Evolutionary conservation across 192 early-diverging fungal genomes (phyloP).

Genomic region (Coemansia sp.): DNA sequence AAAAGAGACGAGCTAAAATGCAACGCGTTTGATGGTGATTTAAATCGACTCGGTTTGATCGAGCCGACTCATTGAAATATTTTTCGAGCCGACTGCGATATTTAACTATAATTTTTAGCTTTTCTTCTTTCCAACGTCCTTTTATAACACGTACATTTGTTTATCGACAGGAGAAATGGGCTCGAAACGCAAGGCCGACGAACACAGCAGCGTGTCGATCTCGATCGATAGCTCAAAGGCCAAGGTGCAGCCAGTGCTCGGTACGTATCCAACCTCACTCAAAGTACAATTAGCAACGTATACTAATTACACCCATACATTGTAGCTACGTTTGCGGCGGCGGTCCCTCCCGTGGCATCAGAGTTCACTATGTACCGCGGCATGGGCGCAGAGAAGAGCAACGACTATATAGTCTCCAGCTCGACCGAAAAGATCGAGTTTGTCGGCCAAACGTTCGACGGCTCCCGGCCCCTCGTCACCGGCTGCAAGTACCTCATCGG

Average conservation of each 20-base stretch:
- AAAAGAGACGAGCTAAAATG: neutral
- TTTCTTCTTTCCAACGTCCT: neutral
- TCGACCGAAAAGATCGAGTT: conserved; percentile 76
- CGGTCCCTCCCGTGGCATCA: conserved; percentile 39
- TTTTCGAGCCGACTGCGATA: neutral
- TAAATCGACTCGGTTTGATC: neutral
- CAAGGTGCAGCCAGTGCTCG: conserved; percentile 42
- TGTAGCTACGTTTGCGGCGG: conserved; percentile 38
- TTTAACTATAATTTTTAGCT: neutral
- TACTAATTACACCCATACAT: neutral
- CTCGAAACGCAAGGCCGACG: conserved; percentile 40
- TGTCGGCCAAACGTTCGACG: conserved; percentile 70
- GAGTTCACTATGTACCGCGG: conserved; percentile 41
- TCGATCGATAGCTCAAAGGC: conserved; percentile 42
- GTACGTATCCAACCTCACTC: conserved; percentile 31
- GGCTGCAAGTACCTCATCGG: conserved; percentile 72
- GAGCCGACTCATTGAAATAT: neutral
- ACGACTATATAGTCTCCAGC: conserved; percentile 56
- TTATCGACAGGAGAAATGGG: conserved; percentile 17
- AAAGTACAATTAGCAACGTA: no score
- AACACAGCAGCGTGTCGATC: conserved; percentile 18
- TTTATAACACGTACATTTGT: neutral
- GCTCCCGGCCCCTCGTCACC: conserved; percentile 40
- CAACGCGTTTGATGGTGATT: neutral
- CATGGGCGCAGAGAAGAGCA: conserved; percentile 12